Evolutionary conservation across 306 rosid species (phyloP).

Genomic region (Fragaria vesca): DNA sequence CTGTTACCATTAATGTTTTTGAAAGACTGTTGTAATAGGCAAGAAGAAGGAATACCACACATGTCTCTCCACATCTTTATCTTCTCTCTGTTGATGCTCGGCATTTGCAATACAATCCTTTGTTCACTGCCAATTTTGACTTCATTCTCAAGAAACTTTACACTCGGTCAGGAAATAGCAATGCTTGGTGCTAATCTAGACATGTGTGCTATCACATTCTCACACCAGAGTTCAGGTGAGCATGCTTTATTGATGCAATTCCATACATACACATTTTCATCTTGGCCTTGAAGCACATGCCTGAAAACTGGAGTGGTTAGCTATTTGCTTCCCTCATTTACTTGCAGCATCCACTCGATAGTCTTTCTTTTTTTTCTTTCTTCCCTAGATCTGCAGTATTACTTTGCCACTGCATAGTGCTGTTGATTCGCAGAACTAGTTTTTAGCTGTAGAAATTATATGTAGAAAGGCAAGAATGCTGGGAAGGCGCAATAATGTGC

Average conservation of each 20-base stretch:
- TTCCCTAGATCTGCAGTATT: not conserved
- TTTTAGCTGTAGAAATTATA: not conserved
- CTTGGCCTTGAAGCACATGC: not conserved
- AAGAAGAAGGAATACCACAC: conserved; percentile 12
- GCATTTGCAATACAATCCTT: not conserved
- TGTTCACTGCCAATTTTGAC: conserved; percentile 23
- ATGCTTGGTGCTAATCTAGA: not conserved
- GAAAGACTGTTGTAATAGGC: conserved; percentile 2
- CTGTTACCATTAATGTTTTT: not conserved
- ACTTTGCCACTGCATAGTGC: not conserved
- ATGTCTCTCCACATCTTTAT: not conserved
- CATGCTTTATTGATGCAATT: not conserved
- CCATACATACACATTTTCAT: not conserved
- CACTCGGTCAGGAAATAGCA: conserved; percentile 1
- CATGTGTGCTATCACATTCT: not conserved
- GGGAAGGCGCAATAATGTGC: too few species aligned
- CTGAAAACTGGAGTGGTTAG: not conserved
- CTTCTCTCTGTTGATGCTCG: conserved; percentile 7
- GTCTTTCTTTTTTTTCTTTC: not conserved
- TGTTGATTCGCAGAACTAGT: not conserved
- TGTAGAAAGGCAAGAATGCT: too few species aligned
- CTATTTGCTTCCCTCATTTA: not conserved
- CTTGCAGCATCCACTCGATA: not conserved
- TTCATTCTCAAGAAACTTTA: not conserved
- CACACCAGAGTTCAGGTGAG: not conserved